Conservation (phyloP, 345 rosid species). For the Acer saccharum region DNA sequence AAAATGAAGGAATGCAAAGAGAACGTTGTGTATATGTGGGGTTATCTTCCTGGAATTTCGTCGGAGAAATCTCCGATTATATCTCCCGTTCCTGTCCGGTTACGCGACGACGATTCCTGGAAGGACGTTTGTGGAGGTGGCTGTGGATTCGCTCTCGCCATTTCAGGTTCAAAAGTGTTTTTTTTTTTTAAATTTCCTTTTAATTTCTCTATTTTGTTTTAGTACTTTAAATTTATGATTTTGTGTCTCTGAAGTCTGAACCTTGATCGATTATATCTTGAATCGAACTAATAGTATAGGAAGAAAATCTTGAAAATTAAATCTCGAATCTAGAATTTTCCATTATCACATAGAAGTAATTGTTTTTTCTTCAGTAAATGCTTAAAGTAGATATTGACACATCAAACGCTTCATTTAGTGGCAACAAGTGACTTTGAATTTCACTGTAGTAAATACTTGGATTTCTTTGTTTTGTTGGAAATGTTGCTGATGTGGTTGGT, state of each 20-base stretch:
- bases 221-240: background rate
- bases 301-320: no score
- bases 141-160: slow-evolving; percentile 85
- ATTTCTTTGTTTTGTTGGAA: background rate
- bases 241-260: background rate
- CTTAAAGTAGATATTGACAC: background rate
- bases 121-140: slow-evolving; percentile 80
- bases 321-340: background rate
- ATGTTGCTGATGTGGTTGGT: background rate
- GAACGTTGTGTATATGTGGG: slow-evolving; percentile 62
- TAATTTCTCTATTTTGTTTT: background rate
- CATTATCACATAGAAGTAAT: no score
- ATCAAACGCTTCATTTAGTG: no score
- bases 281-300: background rate
- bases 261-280: background rate
- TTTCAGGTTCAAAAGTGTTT: slow-evolving; percentile 55
- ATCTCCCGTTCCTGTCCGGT: slow-evolving; percentile 43
- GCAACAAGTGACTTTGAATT: background rate
- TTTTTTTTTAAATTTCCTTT: background rate
- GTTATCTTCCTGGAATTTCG: slow-evolving; percentile 70
- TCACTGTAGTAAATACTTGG: background rate
- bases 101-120: slow-evolving; percentile 55
- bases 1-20: slow-evolving; percentile 38
- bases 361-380: background rate
- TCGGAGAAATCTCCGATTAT: slow-evolving; percentile 67